A percentile compares a stretch with the other conserved stretches of the same genome.
Conservation (phyloP, 495 filamentous ascomycete genomes). For the Talaromyces borbonicus region DNA sequence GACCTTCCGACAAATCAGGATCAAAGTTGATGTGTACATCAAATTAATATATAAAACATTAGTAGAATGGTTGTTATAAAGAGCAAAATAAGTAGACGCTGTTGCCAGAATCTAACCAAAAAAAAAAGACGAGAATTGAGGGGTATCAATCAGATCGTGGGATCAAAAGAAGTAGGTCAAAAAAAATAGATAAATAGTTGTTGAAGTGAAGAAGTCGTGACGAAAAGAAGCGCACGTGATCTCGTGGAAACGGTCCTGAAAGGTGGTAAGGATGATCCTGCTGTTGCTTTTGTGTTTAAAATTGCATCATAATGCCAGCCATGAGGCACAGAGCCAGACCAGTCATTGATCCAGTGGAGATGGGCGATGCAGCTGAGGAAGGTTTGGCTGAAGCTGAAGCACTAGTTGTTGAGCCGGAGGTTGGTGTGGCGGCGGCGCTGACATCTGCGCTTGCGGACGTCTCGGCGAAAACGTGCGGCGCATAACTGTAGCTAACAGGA, state of each 20-base stretch:
- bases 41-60: slow-evolving; percentile 6
- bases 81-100: not conserved
- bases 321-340: slow-evolving; percentile 21
- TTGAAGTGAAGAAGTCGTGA: not conserved
- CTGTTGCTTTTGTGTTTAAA: slow-evolving; percentile 10
- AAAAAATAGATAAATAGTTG: not conserved
- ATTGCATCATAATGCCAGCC: slow-evolving; percentile 17
- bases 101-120: slow-evolving; percentile 4
- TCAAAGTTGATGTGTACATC: not conserved
- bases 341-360: slow-evolving; percentile 17
- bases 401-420: slow-evolving; percentile 9
- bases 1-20: slow-evolving; percentile 1
- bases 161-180: slow-evolving; percentile 6
- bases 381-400: slow-evolving; percentile 8
- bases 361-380: slow-evolving; percentile 14
- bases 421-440: slow-evolving; percentile 9
- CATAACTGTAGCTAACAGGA: slow-evolving; percentile 20
- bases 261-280: not conserved
- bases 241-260: slow-evolving; percentile 7
- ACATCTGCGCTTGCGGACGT: slow-evolving; percentile 19
- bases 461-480: slow-evolving; percentile 24
- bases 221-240: slow-evolving; percentile 6
- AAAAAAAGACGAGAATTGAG: slow-evolving; percentile 2
- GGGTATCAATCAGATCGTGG: slow-evolving; percentile 9
- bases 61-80: not conserved